Evolutionary conservation across 768 basidiomycete genomes (phyloP), one percentile per base, ranked within the genome.

Genomic region (Flagelloscypha sp.): DNA sequence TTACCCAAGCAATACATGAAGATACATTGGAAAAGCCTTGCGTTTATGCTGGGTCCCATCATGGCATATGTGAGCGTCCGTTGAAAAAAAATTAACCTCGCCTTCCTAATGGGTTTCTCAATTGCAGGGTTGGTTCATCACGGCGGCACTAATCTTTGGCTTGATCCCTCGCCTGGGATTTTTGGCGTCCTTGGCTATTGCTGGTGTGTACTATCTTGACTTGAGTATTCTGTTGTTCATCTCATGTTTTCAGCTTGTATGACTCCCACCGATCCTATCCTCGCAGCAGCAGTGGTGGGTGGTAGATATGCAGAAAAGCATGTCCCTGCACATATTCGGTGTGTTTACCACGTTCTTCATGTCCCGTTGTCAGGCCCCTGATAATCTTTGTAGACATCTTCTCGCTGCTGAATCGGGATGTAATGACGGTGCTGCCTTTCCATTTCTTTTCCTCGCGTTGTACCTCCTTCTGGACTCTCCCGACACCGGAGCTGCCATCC

Each of bases 251-350:
- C n/a, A n/a, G 92, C 95, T 0, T 90, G 87, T 56, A 74, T 93
- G 23, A 94, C 92, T 0, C 89, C 89, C 1, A 99, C 95, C 21
- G 90, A 95, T 58, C 90, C 89, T 25, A 92, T 92, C 53, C 72
- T 95, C 33, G 90, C 90, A 0, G 84, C 89, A 12, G 87, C 90
- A 7, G 90, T 88, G 22, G 76, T 88, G 8, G 94, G 94, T 49
- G 94, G 94, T 21, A 93, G 87, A 63, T 99, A 89, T 62, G 95
- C 95, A 3, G 86, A 97, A 56, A 95, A 97, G 54, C 94, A 97
- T 50, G 94, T 98, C 16, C 87, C 86, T 2, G 78, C 82, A 1
- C 86, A 89, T 51, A 63, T 89, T 27, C 78, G 72, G 21, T 72
- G 70, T 45, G 54, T n/a, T n/a, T n/a, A n/a, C n/a, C n/a, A n/a